These are phyloP conservation scores for Isochrysis galbana DNA, from an alignment of 78 protist genomes.

Conservation along the genomic window DNA sequence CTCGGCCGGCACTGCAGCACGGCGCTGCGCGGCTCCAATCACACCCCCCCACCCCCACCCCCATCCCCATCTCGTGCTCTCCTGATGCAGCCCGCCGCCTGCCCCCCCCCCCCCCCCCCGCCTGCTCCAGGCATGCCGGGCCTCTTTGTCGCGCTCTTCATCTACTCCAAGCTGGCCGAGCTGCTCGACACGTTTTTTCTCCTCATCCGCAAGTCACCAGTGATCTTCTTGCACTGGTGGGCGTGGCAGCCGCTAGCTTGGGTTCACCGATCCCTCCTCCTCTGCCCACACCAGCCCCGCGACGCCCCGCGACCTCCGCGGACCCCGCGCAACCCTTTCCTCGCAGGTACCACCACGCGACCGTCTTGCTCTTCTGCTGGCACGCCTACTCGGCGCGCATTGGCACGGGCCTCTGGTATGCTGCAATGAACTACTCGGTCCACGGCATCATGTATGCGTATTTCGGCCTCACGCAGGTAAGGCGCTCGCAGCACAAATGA, in stretches of 20 bases:
- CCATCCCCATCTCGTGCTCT: too few relatives aligned
- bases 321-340: too few relatives aligned
- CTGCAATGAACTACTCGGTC: conserved; percentile 62
- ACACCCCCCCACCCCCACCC: too few relatives aligned
- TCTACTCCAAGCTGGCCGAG: conserved; percentile 47
- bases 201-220: conserved; percentile 15
- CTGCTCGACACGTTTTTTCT: conserved; percentile 52
- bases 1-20: too few relatives aligned
- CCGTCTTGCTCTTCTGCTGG: conserved; percentile 71
- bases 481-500: neutral
- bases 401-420: conserved; percentile 56
- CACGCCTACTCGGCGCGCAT: conserved; percentile 43
- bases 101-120: too few relatives aligned
- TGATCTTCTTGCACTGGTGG: conserved; percentile 78
- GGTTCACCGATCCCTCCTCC: too few relatives aligned
- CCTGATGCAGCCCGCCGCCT: too few relatives aligned
- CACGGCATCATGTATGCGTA: conserved; percentile 77
- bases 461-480: conserved; percentile 11
- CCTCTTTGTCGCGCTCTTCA: conserved; percentile 17
- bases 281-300: too few relatives aligned
- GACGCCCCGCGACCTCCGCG: too few relatives aligned
- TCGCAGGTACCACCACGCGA: conserved; percentile 78
- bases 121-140: neutral
- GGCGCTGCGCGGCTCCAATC: too few relatives aligned
- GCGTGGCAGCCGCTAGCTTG: too few relatives aligned